Percentiles rank a stretch among this genome's conserved stretches.
phyloP scores from a whole-genome alignment of 352 stramenopile species.

The Thalassiosira hispida region DNA sequence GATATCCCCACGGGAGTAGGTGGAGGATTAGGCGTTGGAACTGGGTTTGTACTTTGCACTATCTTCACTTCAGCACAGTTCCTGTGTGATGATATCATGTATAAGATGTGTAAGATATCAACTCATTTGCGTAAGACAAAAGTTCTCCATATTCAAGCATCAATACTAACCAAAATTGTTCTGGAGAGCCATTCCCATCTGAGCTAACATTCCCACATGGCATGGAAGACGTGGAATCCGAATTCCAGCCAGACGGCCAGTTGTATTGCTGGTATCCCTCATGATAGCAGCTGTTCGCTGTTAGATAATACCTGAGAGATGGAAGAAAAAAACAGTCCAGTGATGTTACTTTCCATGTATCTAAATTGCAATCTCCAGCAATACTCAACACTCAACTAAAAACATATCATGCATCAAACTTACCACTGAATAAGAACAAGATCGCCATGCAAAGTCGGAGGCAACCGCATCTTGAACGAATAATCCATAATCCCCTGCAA shows the following conservation, averaged over 20 bases:
- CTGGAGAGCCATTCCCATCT: not conserved
- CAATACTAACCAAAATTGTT: constrained; percentile 53
- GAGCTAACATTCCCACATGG: constrained; percentile 9
- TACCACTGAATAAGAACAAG: constrained; percentile 59
- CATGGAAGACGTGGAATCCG: not conserved
- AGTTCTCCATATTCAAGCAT: too few relatives aligned
- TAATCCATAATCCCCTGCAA: not conserved
- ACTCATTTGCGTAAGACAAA: too few relatives aligned
- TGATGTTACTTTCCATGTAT: too few relatives aligned
- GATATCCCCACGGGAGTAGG: constrained; percentile 3
- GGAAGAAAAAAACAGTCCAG: not conserved
- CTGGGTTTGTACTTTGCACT: not conserved
- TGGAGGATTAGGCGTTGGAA: constrained; percentile 14
- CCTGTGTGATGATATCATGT: not conserved
- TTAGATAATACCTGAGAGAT: constrained; percentile 54
- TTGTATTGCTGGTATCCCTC: constrained; percentile 52
- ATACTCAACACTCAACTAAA: too few relatives aligned
- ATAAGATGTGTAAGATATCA: too few relatives aligned
- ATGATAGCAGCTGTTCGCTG: constrained; percentile 57
- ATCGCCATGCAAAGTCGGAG: constrained; percentile 39
- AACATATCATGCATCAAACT: constrained; percentile 1
- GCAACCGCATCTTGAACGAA: constrained; percentile 49
- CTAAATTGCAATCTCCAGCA: too few relatives aligned
- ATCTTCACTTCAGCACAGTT: constrained; percentile 58
- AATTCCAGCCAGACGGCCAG: constrained; percentile 42